Evolutionary conservation across 164 flowering plant genomes (phyloP).

Genomic region (Liquidambar formosana): DNA sequence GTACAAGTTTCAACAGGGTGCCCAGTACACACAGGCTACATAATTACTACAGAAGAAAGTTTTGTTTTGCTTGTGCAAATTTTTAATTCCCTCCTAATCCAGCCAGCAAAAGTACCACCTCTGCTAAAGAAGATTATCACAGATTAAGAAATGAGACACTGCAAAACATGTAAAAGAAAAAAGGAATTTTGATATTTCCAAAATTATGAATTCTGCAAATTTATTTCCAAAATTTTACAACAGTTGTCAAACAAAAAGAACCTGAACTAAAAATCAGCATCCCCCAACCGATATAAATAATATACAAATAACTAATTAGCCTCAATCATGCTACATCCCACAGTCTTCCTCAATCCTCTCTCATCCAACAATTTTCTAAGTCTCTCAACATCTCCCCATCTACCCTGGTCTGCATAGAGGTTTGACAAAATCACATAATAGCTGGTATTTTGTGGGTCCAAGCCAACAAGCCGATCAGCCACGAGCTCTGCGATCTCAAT

Average conservation of each 20-base stretch:
- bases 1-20: too few species aligned
- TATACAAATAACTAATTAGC: slow-evolving; percentile 7
- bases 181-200: neutral
- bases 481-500: slow-evolving; percentile 49
- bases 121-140: too few species aligned
- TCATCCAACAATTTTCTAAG: slow-evolving; percentile 36
- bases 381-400: slow-evolving; percentile 56
- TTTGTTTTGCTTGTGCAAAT: too few species aligned
- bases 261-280: neutral
- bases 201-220: neutral
- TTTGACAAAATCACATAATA: slow-evolving; percentile 46
- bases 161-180: too few species aligned
- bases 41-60: too few species aligned
- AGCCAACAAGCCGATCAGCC: slow-evolving; percentile 30
- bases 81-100: too few species aligned
- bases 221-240: slow-evolving; percentile 3
- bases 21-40: too few species aligned
- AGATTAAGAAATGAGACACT: too few species aligned
- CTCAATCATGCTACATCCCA: slow-evolving; percentile 46
- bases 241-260: neutral
- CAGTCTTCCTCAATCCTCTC: slow-evolving; percentile 39
- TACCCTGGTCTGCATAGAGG: slow-evolving; percentile 49
- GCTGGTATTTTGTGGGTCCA: slow-evolving; percentile 50
- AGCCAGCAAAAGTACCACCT: too few species aligned
- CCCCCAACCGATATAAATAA: neutral